Base-by-base conservation (phyloP, 257 asterid genomes). In the Solanum appendiculatum region DNA sequence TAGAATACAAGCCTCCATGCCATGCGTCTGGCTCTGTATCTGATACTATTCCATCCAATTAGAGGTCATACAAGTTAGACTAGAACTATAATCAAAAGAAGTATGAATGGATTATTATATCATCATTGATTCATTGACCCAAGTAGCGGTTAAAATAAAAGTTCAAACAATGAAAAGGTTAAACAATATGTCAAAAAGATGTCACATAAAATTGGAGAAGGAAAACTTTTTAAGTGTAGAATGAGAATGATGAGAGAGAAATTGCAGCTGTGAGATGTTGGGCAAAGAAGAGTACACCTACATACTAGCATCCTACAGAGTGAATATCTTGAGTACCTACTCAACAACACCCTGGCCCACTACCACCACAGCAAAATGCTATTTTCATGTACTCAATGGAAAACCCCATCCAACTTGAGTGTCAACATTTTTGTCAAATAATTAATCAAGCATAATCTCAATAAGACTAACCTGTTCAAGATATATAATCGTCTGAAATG, bases 401-500 rank as follows among this genome's bases (percentile, higher is more conserved):
- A 46, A 80, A 46, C 66, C 29, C 33, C 64, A 46, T 48, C 46
- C 10, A 46, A 46, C 84, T 44, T 14, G 84, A 27, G 42, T 16
- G 66, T 27, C 66, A 80, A 29, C 42, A 46, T 80, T 2, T 25
- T 46, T 2, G 18, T 46, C 66, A 46, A 80, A 80, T 9, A 46
- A 18, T 29, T 16, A 29, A 80, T 46, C 18, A 80, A 77, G n/a
- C 14, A 40, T 77, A 77, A 40, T 33, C 14, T 42, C 60, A 14
- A 25, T 77, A 42, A 29, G 29, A 16, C 63, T 86, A 75, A 95
- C 99, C 94, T 87, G 90, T 87, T 92, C 97, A 74, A 96, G 98
- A 93, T 93, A 97, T 92, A 97, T 95, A 85, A 95, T 78, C 5
- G 99, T 95, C 92, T 92, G 97, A 90, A 95, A 93, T 82, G 98